Conservation (phyloP, 2,329 filamentous ascomycete genomes). For the Cytospora paraplurivora region DNA sequence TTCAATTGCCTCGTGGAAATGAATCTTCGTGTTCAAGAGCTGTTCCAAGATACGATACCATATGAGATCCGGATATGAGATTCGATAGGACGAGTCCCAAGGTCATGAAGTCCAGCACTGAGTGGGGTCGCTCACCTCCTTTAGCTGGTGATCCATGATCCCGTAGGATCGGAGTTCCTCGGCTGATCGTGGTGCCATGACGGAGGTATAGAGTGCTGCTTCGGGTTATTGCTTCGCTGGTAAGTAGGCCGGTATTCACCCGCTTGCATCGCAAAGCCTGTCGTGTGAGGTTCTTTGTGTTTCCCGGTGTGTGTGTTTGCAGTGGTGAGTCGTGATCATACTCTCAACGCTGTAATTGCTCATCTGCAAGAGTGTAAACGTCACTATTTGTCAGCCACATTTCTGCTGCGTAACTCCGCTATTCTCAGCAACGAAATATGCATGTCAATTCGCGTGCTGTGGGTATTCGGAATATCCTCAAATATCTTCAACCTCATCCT, state of each 20-base stretch:
- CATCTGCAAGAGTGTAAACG: background rate
- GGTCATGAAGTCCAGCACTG: background rate
- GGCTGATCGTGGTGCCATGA: constrained; percentile 11
- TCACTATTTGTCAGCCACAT: background rate
- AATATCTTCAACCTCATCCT: background rate
- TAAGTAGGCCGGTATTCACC: background rate
- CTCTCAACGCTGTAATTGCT: background rate
- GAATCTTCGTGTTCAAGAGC: too few relatives aligned
- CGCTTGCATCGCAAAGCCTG: background rate
- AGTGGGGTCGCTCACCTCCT: background rate
- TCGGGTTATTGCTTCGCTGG: background rate
- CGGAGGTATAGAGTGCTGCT: background rate
- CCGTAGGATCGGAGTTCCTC: constrained; percentile 20
- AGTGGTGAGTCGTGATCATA: too few relatives aligned
- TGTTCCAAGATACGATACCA: too few relatives aligned
- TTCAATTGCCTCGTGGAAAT: too few relatives aligned
- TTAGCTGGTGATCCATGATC: constrained; percentile 12
- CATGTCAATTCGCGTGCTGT: too few relatives aligned
- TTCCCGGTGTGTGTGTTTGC: too few relatives aligned
- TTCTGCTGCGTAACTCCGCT: background rate
- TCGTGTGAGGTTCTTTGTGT: background rate
- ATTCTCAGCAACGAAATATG: too few relatives aligned
- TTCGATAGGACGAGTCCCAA: too few relatives aligned
- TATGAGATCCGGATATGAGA: background rate
- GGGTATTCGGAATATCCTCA: background rate